Percentiles rank a stretch among this genome's conserved stretches.
Evolutionary conservation across 1,139 yeast species (phyloP).

Genomic region (Zygotorulaspora mrakii): DNA sequence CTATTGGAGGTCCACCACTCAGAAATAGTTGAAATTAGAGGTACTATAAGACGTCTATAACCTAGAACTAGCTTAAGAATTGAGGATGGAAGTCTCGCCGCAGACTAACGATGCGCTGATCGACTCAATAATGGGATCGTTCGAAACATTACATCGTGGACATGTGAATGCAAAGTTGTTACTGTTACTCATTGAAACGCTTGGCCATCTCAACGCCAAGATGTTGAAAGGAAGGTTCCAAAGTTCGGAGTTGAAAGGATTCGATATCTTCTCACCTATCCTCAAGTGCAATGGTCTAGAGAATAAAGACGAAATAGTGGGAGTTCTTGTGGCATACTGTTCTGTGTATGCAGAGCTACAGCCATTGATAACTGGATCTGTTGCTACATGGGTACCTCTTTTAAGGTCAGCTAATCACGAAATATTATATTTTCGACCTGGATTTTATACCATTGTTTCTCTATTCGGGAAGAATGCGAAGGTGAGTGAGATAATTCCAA

Average conservation of each 20-base stretch:
- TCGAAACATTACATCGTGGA: constrained; percentile 5
- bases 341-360: constrained; percentile 20
- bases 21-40: too few species aligned
- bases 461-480: constrained; percentile 14
- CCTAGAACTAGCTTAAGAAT: too few species aligned
- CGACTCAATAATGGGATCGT: constrained; percentile 7
- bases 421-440: constrained; percentile 13
- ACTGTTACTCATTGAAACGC: constrained; percentile 10
- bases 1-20: too few species aligned
- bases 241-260: constrained; percentile 5
- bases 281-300: constrained; percentile 15
- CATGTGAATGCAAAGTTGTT: constrained; percentile 3
- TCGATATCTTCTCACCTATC: constrained; percentile 22
- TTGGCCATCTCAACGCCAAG: constrained; percentile 5
- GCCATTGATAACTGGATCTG: constrained; percentile 15
- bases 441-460: constrained; percentile 23
- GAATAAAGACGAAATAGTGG: constrained; percentile 17
- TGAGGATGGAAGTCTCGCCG: not conserved
- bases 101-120: constrained; percentile 9
- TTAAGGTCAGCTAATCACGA: constrained; percentile 5
- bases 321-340: constrained; percentile 24
- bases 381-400: constrained; percentile 11
- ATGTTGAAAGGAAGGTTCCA: constrained; percentile 6
- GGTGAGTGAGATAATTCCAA: constrained; percentile 4
- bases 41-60: too few species aligned